Conservation (phyloP, 139 green algal species). For the Picochlorum sp. region DNA sequence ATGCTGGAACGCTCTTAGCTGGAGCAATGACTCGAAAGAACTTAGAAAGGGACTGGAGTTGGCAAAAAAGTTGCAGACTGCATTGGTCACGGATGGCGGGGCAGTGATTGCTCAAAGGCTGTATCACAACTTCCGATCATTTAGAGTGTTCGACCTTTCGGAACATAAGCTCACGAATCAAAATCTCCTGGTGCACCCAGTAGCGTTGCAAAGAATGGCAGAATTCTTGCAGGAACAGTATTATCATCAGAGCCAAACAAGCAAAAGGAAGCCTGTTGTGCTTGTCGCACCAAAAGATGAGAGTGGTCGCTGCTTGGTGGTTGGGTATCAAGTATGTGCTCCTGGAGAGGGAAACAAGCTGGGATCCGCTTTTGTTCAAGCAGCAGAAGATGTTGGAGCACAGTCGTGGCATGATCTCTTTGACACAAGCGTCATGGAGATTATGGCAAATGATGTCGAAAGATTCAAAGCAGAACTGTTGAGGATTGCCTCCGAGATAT, state of each 20-base stretch:
- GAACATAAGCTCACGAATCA: conserved; percentile 29
- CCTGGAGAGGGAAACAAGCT: conserved; percentile 25
- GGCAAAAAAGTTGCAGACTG: conserved; percentile 48
- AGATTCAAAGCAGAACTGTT: conserved; percentile 35
- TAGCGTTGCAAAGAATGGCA: conserved; percentile 41
- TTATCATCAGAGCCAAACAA: conserved; percentile 19
- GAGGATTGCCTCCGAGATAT: conserved; percentile 8
- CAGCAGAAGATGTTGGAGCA: conserved; percentile 22
- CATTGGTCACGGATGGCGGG: conserved; percentile 39
- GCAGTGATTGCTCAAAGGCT: conserved; percentile 21
- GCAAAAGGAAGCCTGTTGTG: conserved; percentile 26
- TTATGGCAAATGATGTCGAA: conserved; percentile 20
- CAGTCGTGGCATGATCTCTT: conserved; percentile 38
- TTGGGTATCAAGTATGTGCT: conserved; percentile 24
- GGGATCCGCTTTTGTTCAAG: conserved; percentile 24
- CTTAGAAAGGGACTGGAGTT: conserved; percentile 41
- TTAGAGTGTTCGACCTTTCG: conserved; percentile 35
- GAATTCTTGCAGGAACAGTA: conserved; percentile 43
- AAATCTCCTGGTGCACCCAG: conserved; percentile 37
- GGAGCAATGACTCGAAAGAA: conserved; percentile 15
- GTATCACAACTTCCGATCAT: conserved; percentile 34
- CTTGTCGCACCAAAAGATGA: conserved; percentile 18
- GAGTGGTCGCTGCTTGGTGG: conserved; percentile 22
- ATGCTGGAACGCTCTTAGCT: conserved; percentile 26
- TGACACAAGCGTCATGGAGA: conserved; percentile 30